Evolutionary conservation across 2,329 filamentous ascomycete species (phyloP).

Genomic region (Fusarium ramigenum): DNA sequence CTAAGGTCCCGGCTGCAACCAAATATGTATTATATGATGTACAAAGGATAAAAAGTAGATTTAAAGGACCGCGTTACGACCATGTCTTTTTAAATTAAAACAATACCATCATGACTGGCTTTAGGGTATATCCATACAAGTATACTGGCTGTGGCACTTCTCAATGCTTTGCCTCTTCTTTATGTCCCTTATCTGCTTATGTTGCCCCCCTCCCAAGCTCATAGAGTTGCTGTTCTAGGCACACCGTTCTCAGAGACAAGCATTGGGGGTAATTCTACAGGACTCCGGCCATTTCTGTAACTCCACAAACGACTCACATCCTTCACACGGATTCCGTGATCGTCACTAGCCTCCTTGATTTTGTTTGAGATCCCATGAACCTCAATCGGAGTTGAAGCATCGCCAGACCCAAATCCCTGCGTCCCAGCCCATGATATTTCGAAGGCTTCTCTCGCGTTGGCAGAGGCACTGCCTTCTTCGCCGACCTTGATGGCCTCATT

Average conservation of each 20-base stretch:
- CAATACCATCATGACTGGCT: too few relatives aligned
- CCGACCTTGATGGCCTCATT: slow-evolving; percentile 62
- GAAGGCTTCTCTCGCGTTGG: slow-evolving; percentile 57
- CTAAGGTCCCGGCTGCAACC: not conserved
- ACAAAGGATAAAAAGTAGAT: not conserved
- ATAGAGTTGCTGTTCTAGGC: slow-evolving; percentile 52
- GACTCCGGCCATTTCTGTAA: slow-evolving; percentile 68
- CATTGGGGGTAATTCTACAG: slow-evolving; percentile 53
- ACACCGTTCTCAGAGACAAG: slow-evolving; percentile 50
- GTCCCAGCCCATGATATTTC: slow-evolving; percentile 58
- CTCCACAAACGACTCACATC: slow-evolving; percentile 70
- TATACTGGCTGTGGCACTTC: not conserved
- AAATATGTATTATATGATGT: not conserved
- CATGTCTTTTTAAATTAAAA: not conserved
- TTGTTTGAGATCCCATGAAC: slow-evolving; percentile 47
- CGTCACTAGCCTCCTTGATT: slow-evolving; percentile 40
- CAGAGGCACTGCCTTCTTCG: slow-evolving; percentile 54
- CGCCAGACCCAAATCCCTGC: slow-evolving; percentile 49
- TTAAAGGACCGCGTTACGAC: not conserved
- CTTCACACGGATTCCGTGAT: slow-evolving; percentile 60
- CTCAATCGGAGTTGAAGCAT: slow-evolving; percentile 49
- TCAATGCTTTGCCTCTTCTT: not conserved
- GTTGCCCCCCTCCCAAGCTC: slow-evolving; percentile 4
- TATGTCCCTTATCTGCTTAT: not conserved
- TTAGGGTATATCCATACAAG: not conserved